Percentiles rank a stretch among this genome's conserved stretches.
These are phyloP conservation scores for Pyracantha coccinea DNA, from an alignment of 331 rosid species.

Conservation along the genomic window DNA sequence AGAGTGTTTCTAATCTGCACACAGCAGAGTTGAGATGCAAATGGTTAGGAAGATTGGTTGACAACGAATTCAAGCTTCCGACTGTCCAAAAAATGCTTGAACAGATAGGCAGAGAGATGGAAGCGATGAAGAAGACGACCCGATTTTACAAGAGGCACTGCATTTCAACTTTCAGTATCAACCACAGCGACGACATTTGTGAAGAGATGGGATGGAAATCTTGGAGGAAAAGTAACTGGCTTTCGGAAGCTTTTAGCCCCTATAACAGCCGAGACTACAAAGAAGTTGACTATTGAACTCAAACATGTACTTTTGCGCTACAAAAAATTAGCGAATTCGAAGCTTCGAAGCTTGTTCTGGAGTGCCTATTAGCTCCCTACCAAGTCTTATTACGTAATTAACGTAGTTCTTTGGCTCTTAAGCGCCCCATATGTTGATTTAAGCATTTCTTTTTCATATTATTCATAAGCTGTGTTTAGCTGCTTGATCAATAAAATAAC, in stretches of 20 bases:
- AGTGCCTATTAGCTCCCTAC: not conserved
- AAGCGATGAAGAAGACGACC: slow-evolving; percentile 37
- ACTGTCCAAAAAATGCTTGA: slow-evolving; percentile 25
- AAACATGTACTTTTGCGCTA: not conserved
- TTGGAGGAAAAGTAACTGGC: slow-evolving; percentile 49
- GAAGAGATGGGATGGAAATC: slow-evolving; percentile 42
- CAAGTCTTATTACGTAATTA: not conserved
- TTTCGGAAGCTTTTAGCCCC: slow-evolving; percentile 49
- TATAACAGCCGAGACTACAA: slow-evolving; percentile 42
- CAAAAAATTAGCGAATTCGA: too few relatives aligned
- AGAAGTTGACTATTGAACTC: not conserved
- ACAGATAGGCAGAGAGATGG: slow-evolving; percentile 21
- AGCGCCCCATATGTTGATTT: not conserved
- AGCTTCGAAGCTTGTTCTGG: not conserved
- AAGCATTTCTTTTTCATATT: not conserved
- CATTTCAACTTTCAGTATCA: slow-evolving; percentile 64
- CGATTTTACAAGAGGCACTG: slow-evolving; percentile 49
- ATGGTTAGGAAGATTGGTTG: slow-evolving; percentile 41
- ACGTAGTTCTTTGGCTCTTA: not conserved
- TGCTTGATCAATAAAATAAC: slow-evolving; percentile 2
- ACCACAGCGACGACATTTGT: slow-evolving; percentile 55
- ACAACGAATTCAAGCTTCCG: slow-evolving; percentile 49
- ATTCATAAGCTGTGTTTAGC: not conserved
- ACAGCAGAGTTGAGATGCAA: slow-evolving; percentile 46
- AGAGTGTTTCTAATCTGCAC: slow-evolving; percentile 49